A percentile compares a stretch with the other conserved stretches of the same genome.
Conservation (phyloP, 2,329 filamentous ascomycete genomes). For the Geosmithia putterillii region DNA sequence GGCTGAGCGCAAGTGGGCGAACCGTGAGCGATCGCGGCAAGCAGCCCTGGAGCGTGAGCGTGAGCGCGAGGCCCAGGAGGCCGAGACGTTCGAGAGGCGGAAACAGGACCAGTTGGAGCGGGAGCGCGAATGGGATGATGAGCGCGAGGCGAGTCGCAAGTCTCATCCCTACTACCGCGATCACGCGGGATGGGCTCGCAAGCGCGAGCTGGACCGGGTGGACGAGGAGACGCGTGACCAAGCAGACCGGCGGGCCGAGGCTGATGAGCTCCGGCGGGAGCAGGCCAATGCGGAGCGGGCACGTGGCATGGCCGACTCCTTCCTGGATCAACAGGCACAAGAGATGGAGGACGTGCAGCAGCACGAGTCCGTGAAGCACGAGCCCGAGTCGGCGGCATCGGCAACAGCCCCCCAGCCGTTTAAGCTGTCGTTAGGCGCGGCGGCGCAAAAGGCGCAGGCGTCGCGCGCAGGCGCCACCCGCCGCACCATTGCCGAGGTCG, state of each 20-base stretch:
- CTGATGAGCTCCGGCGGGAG: slow-evolving; percentile 58
- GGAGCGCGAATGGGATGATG: slow-evolving; percentile 73
- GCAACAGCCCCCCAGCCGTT: slow-evolving; percentile 59
- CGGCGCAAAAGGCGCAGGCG: slow-evolving; percentile 59
- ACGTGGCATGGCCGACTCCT: slow-evolving; percentile 76
- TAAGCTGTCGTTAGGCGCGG: slow-evolving; percentile 85
- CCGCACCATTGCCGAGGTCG: slow-evolving; percentile 84
- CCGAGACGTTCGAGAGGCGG: slow-evolving; percentile 49
- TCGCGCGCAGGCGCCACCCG: slow-evolving; percentile 45
- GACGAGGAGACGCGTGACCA: slow-evolving; percentile 70
- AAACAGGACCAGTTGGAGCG: slow-evolving; percentile 56
- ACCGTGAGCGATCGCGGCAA: slow-evolving; percentile 72
- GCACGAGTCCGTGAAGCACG: slow-evolving; percentile 8
- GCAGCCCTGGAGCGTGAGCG: slow-evolving; percentile 78
- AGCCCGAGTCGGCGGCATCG: slow-evolving; percentile 18
- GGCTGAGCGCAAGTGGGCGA: slow-evolving; percentile 81
- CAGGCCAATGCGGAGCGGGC: slow-evolving; percentile 66
- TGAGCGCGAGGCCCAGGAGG: slow-evolving; percentile 66
- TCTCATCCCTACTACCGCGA: slow-evolving; percentile 78
- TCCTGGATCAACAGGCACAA: slow-evolving; percentile 72
- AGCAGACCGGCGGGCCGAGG: slow-evolving; percentile 67
- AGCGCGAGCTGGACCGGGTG: slow-evolving; percentile 59
- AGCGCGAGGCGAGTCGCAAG: slow-evolving; percentile 63
- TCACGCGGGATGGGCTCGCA: slow-evolving; percentile 71
- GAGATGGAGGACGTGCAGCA: slow-evolving; percentile 42